A percentile compares a stretch with the other conserved stretches of the same genome.
phyloP scores from a whole-genome alignment of 2,329 filamentous ascomycete species.

The Aspergillus bombycis region DNA sequence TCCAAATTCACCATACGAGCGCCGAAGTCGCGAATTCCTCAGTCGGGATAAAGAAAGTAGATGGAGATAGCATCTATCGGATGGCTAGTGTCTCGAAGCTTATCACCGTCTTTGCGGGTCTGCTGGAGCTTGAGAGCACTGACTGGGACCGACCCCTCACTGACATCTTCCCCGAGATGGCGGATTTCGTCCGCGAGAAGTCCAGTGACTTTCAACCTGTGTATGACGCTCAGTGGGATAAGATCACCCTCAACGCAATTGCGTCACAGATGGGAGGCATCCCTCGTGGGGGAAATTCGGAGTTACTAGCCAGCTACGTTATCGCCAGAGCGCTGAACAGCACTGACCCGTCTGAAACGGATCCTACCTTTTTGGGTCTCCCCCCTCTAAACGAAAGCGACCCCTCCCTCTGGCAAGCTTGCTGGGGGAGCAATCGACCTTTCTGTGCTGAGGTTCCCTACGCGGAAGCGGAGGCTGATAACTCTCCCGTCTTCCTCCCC shows the following conservation, averaged over 20 bases:
- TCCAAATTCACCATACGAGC: constrained; percentile 43
- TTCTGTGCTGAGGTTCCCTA: background rate
- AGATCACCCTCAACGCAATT: constrained; percentile 51
- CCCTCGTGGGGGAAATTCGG: constrained; percentile 19
- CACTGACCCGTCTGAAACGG: background rate
- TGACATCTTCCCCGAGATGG: constrained; percentile 49
- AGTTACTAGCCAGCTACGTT: background rate
- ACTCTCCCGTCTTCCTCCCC: constrained; percentile 46
- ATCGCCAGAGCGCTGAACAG: constrained; percentile 27
- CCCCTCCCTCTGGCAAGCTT: constrained; percentile 12
- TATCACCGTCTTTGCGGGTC: constrained; percentile 43
- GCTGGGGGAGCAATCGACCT: constrained; percentile 1
- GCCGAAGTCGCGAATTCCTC: constrained; percentile 34
- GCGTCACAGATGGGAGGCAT: constrained; percentile 53
- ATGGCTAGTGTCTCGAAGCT: constrained; percentile 47
- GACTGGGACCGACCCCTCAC: constrained; percentile 51
- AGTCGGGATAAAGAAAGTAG: constrained; percentile 39
- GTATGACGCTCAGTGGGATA: constrained; percentile 49
- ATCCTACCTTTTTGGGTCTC: constrained; percentile 31
- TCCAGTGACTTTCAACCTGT: constrained; percentile 31
- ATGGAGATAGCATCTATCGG: constrained; percentile 49
- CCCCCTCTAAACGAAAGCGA: constrained; percentile 33
- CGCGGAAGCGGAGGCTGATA: background rate
- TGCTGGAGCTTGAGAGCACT: constrained; percentile 36
- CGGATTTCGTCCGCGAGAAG: constrained; percentile 25